Percentiles rank a stretch among this genome's conserved stretches.
Evolutionary conservation across 345 rosid genomes (phyloP).

Genomic region (Linum tenue): DNA sequence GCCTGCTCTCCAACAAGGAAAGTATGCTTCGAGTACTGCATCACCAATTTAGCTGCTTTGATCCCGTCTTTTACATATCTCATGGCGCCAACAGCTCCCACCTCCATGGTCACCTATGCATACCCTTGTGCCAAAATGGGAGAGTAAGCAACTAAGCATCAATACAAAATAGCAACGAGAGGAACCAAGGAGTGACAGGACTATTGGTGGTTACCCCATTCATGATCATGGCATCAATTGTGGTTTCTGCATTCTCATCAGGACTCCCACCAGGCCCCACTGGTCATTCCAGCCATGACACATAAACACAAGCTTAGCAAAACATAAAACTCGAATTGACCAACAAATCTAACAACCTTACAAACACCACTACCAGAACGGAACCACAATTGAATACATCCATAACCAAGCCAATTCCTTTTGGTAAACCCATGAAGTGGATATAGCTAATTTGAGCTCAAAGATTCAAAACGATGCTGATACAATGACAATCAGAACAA

Average conservation of each 20-base stretch:
- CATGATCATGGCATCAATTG: conserved; percentile 87
- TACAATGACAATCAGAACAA: too few relatives aligned
- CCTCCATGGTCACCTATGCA: conserved; percentile 89
- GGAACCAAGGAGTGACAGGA: neutral
- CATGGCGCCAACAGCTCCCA: conserved; percentile 98
- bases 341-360: too few relatives aligned
- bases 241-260: conserved; percentile 88
- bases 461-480: too few relatives aligned
- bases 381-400: too few relatives aligned
- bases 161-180: conserved; percentile 7
- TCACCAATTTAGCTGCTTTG: conserved; percentile 74
- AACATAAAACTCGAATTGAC: conserved; percentile 1
- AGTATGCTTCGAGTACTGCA: conserved; percentile 71
- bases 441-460: too few relatives aligned
- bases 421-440: too few relatives aligned
- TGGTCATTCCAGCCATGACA: conserved; percentile 25
- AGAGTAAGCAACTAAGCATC: conserved; percentile 6
- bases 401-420: too few relatives aligned
- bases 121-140: conserved; percentile 35
- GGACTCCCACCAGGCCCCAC: conserved; percentile 99
- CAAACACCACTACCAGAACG: too few relatives aligned
- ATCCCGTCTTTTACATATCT: conserved; percentile 89
- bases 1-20: conserved; percentile 80
- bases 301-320: conserved; percentile 4
- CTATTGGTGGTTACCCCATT: conserved; percentile 55